Base-by-base conservation (phyloP, 1,139 yeast species). In the Debaryomyces sp. region DNA sequence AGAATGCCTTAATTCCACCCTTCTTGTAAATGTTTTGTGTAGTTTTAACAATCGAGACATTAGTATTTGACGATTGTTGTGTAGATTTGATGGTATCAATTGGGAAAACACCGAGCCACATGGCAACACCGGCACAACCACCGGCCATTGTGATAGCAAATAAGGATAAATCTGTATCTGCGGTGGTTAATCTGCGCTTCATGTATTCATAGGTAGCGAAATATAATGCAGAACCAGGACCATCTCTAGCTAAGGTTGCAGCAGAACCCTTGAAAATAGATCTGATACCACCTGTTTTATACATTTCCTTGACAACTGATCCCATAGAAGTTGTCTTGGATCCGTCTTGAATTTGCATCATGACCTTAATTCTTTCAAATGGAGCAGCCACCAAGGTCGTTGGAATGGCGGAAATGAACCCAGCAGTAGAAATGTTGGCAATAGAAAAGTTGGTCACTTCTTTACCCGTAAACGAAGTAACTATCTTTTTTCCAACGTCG, bases 91-190 rank as follows among this genome's bases (percentile, higher is more conserved):
- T 87, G 18, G 98, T 94, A 67, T 94, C 99, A 47, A 94, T 81
- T 41, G 99, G 99, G 89, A 91, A 94, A 37, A 94, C 96, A 40
- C 89, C 90, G 41, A 88, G 72, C 99, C 99, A 94, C 98, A 92
- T 92, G 24, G 96, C 82, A 53, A 92, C 89, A 64, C 98, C 98
- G 2, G 97, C 96, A 66, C 83, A 80, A 34, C 98, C 98, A 68
- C 98, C 98, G 41, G 97, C 96, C 48, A 89, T 75, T 54, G 91
- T 85, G 53, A 94, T 83, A 39, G 95, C 94, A 29, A 81, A 70
- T 42, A 92, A 75, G 10, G 90, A 85, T 66, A 89, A 67, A 50
- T 80, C 77, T 53, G 77, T 68, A 43, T 84, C 88, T 6, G 78
- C 78, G 44, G 66, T 64, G 39, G 92, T 80, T 62, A 87, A 77